Base-by-base conservation (phyloP, 257 asterid genomes). In the Agastache rugosa region DNA sequence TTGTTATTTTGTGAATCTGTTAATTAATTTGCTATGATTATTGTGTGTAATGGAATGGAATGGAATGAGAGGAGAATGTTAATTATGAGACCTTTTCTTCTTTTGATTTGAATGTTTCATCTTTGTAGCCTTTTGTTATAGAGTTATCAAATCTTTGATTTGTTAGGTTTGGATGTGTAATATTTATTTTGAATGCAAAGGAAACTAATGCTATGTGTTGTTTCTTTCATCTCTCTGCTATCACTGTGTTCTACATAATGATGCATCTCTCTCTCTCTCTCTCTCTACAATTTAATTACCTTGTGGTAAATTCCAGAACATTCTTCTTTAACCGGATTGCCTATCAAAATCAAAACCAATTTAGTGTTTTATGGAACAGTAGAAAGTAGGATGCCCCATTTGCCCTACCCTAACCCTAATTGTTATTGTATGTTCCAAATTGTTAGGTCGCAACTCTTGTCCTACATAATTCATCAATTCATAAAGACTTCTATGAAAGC, bases 31-130 rank as follows among this genome's bases (percentile, higher is more conserved):
- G 77, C 39, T 65, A 64, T 35, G 69, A 44, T 82, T 7, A 37
- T 53, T 56, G 78, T 73, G 80, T 81, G 79, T 84, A 37, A 53
- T 59, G 63, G 71, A 35, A 42, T 76, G 75, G 63, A 53, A 53
- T 59, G 63, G 55, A 34, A 41, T 76, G 77, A 67, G 78, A 78
- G 78, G 42, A 78, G 74, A 41, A 17, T 76, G 79, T 76, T 61
- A 54, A 41, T 71, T 39, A 77, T 65, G 12, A 58, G 14, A 45
- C 12, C 35, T 25, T 10, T 10, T 55, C 67, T 15, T 25, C 22
- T 4, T 59, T 58, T 41, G 14, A 12, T 12, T 59, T 59, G 20
- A 2, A 29, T 61, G 20, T 16, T 48, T 48, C 22, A 41, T 41
- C 45, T 11, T 7, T 29, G 19, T 73, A 47, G 71, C 71, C 8